Percentiles rank a stretch among this genome's conserved stretches.
These are phyloP conservation scores for Pseudocercospora fuligena DNA, from an alignment of 2,329 filamentous ascomycete genomes.

Conservation along the genomic window DNA sequence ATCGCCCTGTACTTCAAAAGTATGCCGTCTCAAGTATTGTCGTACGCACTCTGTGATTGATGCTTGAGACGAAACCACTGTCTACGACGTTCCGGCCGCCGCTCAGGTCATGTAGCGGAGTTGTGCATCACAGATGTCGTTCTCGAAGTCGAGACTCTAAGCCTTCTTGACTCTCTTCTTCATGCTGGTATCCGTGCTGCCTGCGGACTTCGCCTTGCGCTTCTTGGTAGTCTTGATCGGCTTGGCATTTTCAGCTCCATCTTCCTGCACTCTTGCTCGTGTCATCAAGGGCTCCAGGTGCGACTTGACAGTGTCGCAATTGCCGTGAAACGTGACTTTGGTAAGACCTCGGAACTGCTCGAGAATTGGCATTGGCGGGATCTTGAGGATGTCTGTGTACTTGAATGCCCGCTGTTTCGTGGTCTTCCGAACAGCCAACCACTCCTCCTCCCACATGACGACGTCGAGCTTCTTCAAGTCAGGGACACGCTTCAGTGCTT, in stretches of 20 bases:
- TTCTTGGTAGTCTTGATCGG: not conserved
- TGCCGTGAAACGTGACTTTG: conserved; percentile 7
- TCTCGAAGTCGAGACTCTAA: not conserved
- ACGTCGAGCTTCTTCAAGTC: not conserved
- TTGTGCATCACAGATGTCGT: no score
- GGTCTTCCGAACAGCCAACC: not conserved
- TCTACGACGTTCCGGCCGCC: no score
- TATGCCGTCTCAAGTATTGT: no score
- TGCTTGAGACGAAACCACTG: no score
- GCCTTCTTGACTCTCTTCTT: not conserved
- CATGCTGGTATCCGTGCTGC: not conserved
- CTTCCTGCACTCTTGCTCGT: not conserved
- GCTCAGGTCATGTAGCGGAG: no score
- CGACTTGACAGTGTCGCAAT: not conserved
- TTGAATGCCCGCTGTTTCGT: not conserved
- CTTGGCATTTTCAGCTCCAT: not conserved
- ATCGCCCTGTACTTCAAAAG: no score
- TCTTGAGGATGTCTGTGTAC: not conserved
- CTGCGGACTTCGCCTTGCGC: not conserved
- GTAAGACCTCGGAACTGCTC: conserved; percentile 1
- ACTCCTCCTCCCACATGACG: conserved; percentile 4
- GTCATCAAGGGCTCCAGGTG: conserved; percentile 6
- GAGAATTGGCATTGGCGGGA: not conserved
- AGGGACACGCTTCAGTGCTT: not conserved
- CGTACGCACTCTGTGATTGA: no score